These are phyloP conservation scores for Leishmania arabica DNA, from an alignment of 208 protist genomes.

Conservation along the genomic window DNA sequence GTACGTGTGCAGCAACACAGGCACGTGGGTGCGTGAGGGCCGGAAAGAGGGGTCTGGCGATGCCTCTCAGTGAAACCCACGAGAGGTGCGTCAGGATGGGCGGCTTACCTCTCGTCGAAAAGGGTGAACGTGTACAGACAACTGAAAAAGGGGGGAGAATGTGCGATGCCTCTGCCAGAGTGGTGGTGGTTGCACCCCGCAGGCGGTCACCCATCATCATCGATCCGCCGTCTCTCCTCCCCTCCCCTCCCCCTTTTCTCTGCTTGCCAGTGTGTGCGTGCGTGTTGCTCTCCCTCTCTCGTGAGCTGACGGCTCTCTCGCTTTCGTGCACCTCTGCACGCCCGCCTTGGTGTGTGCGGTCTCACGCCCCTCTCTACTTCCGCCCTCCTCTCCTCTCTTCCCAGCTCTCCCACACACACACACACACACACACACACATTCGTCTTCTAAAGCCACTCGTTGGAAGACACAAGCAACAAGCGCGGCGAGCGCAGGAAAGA, in stretches of 20 bases:
- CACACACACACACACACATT: not conserved
- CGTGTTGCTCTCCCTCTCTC: not conserved
- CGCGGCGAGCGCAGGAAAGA: not conserved
- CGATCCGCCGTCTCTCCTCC: not conserved
- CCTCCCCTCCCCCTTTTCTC: not conserved
- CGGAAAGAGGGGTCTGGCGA: not conserved
- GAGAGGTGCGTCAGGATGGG: not conserved
- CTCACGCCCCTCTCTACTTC: not conserved
- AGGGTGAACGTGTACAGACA: not conserved
- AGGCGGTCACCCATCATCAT: not conserved
- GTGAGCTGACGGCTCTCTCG: not conserved
- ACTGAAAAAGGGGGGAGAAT: not conserved
- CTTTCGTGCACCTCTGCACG: not conserved
- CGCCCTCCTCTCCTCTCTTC: not conserved
- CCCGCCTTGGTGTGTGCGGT: not conserved
- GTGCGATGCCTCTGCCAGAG: not conserved
- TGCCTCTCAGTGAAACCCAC: not conserved
- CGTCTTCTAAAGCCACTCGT: not conserved
- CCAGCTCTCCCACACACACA: not conserved
- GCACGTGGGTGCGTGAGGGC: not conserved
- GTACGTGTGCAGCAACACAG: not conserved
- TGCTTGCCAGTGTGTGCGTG: not conserved
- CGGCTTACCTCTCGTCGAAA: too few species aligned
- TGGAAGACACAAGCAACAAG: not conserved
- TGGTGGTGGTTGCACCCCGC: not conserved